phyloP scores from a whole-genome alignment of 2,329 filamentous ascomycete species.

The Chrysoporthe austroafricana region DNA sequence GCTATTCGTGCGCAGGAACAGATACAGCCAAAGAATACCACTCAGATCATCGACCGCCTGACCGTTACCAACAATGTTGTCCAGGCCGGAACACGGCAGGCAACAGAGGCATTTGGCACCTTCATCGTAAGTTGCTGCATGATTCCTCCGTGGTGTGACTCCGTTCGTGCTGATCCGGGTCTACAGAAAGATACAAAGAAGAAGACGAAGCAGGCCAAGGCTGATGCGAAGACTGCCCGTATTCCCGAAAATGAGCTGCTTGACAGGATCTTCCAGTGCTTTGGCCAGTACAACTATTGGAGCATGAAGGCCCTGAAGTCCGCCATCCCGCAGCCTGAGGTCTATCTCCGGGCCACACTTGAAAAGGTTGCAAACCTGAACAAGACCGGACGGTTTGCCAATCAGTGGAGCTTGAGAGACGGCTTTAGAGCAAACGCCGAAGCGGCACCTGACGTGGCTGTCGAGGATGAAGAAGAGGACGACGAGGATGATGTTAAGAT shows the following conservation, averaged over 20 bases:
- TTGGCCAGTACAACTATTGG: slow-evolving; percentile 89
- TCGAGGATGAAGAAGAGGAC: slow-evolving; percentile 62
- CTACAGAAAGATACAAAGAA: slow-evolving; percentile 56
- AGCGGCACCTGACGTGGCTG: slow-evolving; percentile 49
- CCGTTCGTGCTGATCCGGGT: slow-evolving; percentile 20
- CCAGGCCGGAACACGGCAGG: slow-evolving; percentile 57
- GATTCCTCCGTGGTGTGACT: too few relatives aligned
- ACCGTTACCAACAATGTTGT: slow-evolving; percentile 59
- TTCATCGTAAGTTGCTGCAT: slow-evolving; percentile 59
- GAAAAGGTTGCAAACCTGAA: slow-evolving; percentile 82
- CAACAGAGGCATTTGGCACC: slow-evolving; percentile 49
- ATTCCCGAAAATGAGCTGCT: slow-evolving; percentile 87
- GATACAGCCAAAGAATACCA: slow-evolving; percentile 53
- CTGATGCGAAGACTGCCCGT: slow-evolving; percentile 84
- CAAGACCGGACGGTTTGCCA: slow-evolving; percentile 81
- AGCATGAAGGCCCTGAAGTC: slow-evolving; percentile 85
- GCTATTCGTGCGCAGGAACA: slow-evolving; percentile 47
- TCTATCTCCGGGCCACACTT: slow-evolving; percentile 85
- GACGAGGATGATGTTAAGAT: slow-evolving; percentile 72
- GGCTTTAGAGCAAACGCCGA: slow-evolving; percentile 53
- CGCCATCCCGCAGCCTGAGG: slow-evolving; percentile 82
- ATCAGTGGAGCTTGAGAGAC: slow-evolving; percentile 79
- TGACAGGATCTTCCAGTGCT: slow-evolving; percentile 82
- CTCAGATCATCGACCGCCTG: slow-evolving; percentile 54
- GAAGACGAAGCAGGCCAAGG: slow-evolving; percentile 61